Percentiles rank a stretch among this genome's conserved stretches.
phyloP scores from a whole-genome alignment of 176 grass and related monocot species.

The Aegilops tauschii region DNA sequence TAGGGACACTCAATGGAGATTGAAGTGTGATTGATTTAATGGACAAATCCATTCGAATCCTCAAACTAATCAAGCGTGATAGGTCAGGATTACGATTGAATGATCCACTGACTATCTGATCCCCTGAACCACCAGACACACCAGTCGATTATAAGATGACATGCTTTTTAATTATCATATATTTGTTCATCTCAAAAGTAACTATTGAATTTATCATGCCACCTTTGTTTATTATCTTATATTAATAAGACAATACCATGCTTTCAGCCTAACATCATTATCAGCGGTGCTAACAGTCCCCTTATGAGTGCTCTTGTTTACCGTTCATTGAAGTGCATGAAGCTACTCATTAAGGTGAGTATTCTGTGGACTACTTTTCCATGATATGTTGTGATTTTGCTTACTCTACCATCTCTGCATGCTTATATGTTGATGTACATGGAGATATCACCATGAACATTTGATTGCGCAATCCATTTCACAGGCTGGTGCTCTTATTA shows the following conservation, averaged over 20 bases:
- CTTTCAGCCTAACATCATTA: constrained; percentile 28
- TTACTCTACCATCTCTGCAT: not conserved
- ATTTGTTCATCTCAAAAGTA: not conserved
- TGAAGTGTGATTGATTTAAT: not conserved
- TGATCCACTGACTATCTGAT: not conserved
- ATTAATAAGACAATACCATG: not conserved
- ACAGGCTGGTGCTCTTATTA: constrained; percentile 34
- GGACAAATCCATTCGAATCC: not conserved
- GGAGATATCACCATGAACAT: not conserved
- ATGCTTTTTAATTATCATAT: not conserved
- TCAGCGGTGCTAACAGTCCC: not conserved
- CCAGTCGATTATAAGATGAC: not conserved
- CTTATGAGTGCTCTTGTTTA: constrained; percentile 1
- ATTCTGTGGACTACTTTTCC: not conserved
- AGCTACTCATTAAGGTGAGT: constrained; percentile 43
- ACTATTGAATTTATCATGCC: not conserved
- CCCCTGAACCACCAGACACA: not conserved
- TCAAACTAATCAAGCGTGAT: not conserved
- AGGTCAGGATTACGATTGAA: not conserved
- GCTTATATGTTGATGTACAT: not conserved
- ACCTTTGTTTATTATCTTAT: not conserved
- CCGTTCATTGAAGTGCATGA: constrained; percentile 37
- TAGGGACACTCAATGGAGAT: not conserved
- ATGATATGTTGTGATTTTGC: not conserved
- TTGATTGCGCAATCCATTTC: not conserved